A percentile compares a stretch with the other conserved stretches of the same genome.
Conservation (phyloP, 2,329 filamentous ascomycete species). For the Talaromyces rugulosus region DNA sequence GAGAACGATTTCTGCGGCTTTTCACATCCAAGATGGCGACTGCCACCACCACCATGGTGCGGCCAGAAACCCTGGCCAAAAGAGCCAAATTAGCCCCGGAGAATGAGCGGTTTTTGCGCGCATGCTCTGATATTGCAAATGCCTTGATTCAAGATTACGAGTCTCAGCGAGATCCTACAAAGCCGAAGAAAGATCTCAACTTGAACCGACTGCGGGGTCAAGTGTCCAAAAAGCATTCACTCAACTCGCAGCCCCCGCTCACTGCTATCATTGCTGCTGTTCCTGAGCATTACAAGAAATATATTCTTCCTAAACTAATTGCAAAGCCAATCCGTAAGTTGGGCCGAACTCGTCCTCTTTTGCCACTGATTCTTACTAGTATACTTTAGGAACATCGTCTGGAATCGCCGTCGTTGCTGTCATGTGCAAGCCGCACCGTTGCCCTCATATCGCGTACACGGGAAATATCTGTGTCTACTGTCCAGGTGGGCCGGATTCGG, state of each 20-base stretch:
- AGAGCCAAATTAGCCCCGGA: constrained; percentile 77
- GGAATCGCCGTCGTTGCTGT: constrained; percentile 98
- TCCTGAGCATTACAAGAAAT: constrained; percentile 99
- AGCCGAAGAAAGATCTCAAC: constrained; percentile 80
- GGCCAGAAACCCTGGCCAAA: constrained; percentile 58
- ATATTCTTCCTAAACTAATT: constrained; percentile 91
- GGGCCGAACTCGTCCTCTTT: background rate
- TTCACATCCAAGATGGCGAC: constrained; percentile 55
- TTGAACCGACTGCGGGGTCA: constrained; percentile 83
- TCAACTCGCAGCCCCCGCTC: constrained; percentile 82
- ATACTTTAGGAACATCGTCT: constrained; percentile 71
- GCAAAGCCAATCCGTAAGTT: constrained; percentile 85
- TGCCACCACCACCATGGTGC: constrained; percentile 53
- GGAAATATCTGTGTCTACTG: constrained; percentile 99
- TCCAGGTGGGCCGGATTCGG: constrained; percentile 92
- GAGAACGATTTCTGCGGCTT: background rate
- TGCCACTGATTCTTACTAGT: background rate
- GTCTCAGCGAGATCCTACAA: constrained; percentile 66
- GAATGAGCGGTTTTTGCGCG: constrained; percentile 89
- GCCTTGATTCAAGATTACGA: constrained; percentile 93
- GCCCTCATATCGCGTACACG: constrained; percentile 96
- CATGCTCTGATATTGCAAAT: constrained; percentile 92
- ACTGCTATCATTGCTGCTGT: constrained; percentile 97
- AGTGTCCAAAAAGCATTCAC: constrained; percentile 85
- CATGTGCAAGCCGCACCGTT: constrained; percentile 98